Base-by-base conservation (phyloP, 768 basidiomycete genomes). In the Dacryopinax primogenitus region DNA sequence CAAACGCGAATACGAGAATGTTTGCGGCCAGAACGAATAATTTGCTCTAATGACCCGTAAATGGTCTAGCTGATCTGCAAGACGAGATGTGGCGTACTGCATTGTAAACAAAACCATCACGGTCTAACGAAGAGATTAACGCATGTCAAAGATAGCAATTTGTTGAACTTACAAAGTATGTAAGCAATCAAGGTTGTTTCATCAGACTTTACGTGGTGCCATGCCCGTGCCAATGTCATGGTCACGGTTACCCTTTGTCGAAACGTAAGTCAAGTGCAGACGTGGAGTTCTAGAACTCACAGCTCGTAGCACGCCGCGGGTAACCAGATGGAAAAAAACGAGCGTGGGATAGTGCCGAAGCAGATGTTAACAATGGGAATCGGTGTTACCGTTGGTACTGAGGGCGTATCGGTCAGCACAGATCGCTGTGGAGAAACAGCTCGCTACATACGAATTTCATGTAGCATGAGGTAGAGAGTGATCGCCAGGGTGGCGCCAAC, bases 271-370 rank as follows among this genome's bases (percentile, higher is more conserved):
- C 9, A 13, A 32, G 13, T 15, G 26, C 7, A 28, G 4, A 2
- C 18, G 3, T 3, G 32, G 4, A 58, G 3, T 9, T 58, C 15
- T 6, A 15, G 9, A 3, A 30, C 51, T 58, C 30, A 58, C 51
- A 58, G 15, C 51, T 58, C 51, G 32, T 58, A 58, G 26, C 51
- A 58, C 4, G 51, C 51, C 26, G 51, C 51, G 18, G 51, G 51
- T 9, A 58, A 13, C 51, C 51, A 58, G 18, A 58, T 58, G 11
- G 51, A 23, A 21, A 58, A 58, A 30, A 58, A 58, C 21, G 51
- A 58, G 32, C 51, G 51, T 28, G 51, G 51, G 30, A 58, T 58
- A 30, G 11, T 58, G 13, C 51, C 51, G 18, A 58, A 58, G 51
- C 51, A 58, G 26, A 58, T 32, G 30, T 58, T 58, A 30, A 21